Base-by-base conservation (phyloP, 805 yeast genomes). In the Schwanniomyces yamadae region DNA sequence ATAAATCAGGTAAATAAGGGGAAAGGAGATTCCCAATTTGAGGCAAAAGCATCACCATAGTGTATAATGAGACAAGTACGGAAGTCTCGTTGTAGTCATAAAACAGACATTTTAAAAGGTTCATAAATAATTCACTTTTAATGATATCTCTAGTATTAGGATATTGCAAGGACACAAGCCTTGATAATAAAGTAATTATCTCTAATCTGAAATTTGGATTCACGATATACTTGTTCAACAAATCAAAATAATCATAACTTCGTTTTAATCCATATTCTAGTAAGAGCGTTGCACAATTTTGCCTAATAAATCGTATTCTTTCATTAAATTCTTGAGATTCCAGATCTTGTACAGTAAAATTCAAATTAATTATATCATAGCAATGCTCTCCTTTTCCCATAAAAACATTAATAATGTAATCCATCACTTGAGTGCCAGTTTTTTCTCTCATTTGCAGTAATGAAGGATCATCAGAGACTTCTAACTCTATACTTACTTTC, bases 231-330 rank as follows among this genome's bases (percentile, higher is more conserved):
- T 47, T 48, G 47, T 72, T 61, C 12, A 77, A 32, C 11, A 64
- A 39, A 1, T 44, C 41, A 43, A 73, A 66, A 38, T 71, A 71
- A 1, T 42, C 47, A 26, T 40, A 45, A 1, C 77, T 61, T 24
- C 66, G 48, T 20, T 52, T 51, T n/a, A 55, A 46, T 2, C 74
- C 80, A 55, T 62, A 74, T n/a, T 60, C 63, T 1, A 53, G 45
- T 9, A 80, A 50, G 13, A 77, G 34, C 1, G 40, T 39, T 9
- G 63, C 53, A 33, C 76, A 66, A 46, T 78, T 78, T 36, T 54
- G 54, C 27, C 63, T 60, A 6, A 75, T 61, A 40, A 73, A 77
- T 21, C 84, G 54, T 11, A 59, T 46, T 11, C 82, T 55, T 49
- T 80, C 87, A 32, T 63, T 70, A 20, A 55, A 52, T 17, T 56